Base-by-base conservation (phyloP, 2,329 filamentous ascomycete genomes). In the Colletotrichum sp. region DNA sequence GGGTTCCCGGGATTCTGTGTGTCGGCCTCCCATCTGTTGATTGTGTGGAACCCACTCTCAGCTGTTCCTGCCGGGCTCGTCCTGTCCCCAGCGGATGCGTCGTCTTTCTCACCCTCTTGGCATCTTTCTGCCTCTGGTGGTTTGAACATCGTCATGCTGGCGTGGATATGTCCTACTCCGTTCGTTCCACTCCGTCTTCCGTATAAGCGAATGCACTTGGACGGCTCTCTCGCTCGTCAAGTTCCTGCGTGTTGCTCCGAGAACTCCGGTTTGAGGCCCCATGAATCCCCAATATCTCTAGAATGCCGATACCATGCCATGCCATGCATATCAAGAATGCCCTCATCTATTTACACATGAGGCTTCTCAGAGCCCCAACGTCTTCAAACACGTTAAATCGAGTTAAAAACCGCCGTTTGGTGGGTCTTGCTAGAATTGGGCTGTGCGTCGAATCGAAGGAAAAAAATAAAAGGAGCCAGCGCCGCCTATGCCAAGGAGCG, bases 311-410 rank as follows among this genome's bases (percentile, higher is more conserved):
- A 84, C 85, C 85, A 86, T 87, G 85, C 86, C 84, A 83, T 87
- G 85, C 83, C 83, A 86, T 86, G 82, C 85, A 86, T 86, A 86
- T 86, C 85, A 87, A 88, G 85, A 86, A 86, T 83, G 86, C 85
- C 83, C 83, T 82, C 83, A 79, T 87, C 83, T 88, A 88, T 88
- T 84, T 88, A 88, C 85, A 88, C 77, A 77, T 78, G 82, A 83
- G 83, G 82, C 82, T 66, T 67, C 79, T 77, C 80, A 83, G 68
- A 83, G 80, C 82, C 80, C 78, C 79, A 82, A 80, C 77, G 75
- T 78, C 79, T 78, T 74, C 77, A 80, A 65, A 77, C 73, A 76
- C 39, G 60, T 76, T 48, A 48, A 76, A 73, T 76, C 64, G 75
- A 68, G 71, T 77, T 77, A 74, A 75, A 77, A 78, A 48, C 78